Evolutionary conservation across 768 basidiomycete species (phyloP).

Genomic region (Pulveroboletus sp.): DNA sequence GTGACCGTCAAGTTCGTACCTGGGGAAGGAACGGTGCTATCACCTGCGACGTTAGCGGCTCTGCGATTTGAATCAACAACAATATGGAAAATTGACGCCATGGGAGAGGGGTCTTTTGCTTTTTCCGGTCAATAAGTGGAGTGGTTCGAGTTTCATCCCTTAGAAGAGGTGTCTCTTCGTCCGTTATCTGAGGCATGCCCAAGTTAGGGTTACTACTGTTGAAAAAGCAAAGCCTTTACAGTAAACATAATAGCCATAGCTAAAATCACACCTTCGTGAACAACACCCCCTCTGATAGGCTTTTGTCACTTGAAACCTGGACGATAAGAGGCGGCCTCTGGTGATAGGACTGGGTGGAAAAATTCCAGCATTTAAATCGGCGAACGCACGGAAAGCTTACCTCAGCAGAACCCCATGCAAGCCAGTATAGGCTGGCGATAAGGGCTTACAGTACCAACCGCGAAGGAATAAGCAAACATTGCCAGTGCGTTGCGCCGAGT

Average conservation of each 20-base stretch:
- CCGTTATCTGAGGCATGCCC: conserved; percentile 21
- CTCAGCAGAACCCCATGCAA: neutral
- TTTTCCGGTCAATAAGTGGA: conserved; percentile 20
- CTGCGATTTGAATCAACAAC: conserved; percentile 67
- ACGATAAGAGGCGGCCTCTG: neutral
- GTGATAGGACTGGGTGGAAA: neutral
- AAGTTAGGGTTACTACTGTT: neutral
- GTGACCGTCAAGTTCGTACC: conserved; percentile 40
- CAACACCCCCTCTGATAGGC: neutral
- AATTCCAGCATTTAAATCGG: neutral
- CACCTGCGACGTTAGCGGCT: conserved; percentile 70
- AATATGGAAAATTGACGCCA: conserved; percentile 68
- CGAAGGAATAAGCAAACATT: too few relatives aligned
- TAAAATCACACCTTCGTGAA: too few relatives aligned
- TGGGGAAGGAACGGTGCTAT: conserved; percentile 71
- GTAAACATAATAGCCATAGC: too few relatives aligned
- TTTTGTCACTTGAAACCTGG: too few relatives aligned
- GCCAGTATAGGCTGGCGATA: too few relatives aligned
- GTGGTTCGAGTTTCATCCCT: conserved; percentile 8
- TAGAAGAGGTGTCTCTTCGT: conserved; percentile 65
- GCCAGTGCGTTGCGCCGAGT: too few relatives aligned
- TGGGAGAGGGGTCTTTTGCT: conserved; percentile 54
- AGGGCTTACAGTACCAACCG: too few relatives aligned
- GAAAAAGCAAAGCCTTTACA: too few relatives aligned
- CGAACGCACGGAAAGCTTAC: neutral